These are phyloP conservation scores for Adansonia grandidieri DNA, from an alignment of 441 rosid species.

Conservation along the genomic window DNA sequence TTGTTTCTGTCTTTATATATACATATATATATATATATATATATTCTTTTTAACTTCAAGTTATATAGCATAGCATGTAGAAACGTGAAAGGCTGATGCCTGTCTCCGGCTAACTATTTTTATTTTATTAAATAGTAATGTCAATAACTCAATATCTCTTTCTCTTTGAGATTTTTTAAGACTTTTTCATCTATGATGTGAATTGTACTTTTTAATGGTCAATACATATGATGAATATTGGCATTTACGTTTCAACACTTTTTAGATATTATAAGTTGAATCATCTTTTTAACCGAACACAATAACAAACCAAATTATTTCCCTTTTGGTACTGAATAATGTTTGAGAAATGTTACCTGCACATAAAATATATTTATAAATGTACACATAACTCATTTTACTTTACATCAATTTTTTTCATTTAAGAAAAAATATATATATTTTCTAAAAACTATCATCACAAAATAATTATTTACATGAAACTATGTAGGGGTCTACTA, in stretches of 20 bases:
- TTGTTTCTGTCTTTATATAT: neutral
- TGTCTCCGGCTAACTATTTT: neutral
- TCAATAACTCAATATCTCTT: neutral
- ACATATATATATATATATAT: too few species aligned
- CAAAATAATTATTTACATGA: too few species aligned
- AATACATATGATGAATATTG: neutral
- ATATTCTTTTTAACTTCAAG: neutral
- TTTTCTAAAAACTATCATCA: too few species aligned
- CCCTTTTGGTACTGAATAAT: neutral
- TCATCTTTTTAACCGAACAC: neutral
- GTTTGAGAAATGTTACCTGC: too few species aligned
- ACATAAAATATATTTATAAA: too few species aligned
- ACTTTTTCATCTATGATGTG: neutral
- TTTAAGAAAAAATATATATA: too few species aligned
- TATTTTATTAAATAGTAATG: neutral
- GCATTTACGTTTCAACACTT: neutral
- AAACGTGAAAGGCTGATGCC: neutral
- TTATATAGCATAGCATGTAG: neutral
- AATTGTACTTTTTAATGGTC: conserved; percentile 12
- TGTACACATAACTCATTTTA: neutral
- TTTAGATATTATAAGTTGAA: conserved; percentile 6
- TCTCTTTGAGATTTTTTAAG: neutral
- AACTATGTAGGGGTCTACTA: too few species aligned
- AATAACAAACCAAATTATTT: neutral
- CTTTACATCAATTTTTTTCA: neutral